phyloP scores from a whole-genome alignment of 305 asterid genomes.

The Fraxinus velutina region DNA sequence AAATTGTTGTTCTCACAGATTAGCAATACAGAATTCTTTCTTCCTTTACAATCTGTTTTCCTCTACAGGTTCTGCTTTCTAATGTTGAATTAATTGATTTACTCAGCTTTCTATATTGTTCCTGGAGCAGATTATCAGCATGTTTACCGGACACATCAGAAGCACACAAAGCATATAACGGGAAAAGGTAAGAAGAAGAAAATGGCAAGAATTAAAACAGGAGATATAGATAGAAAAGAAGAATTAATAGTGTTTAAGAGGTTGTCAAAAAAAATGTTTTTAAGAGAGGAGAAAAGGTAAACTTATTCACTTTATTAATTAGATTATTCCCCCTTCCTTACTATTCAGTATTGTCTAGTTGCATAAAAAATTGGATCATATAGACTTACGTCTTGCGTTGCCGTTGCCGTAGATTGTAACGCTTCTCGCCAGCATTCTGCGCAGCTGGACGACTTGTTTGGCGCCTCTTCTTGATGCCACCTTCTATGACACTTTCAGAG shows the following conservation, averaged over 20 bases:
- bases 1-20: background rate
- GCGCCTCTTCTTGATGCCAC: constrained; percentile 70
- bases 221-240: background rate
- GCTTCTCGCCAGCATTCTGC: constrained; percentile 45
- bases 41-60: background rate
- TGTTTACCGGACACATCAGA: background rate
- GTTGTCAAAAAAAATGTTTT: too few relatives aligned
- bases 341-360: background rate
- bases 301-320: background rate
- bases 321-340: background rate
- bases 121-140: background rate
- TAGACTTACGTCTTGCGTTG: constrained; percentile 49
- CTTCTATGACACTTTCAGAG: constrained; percentile 59
- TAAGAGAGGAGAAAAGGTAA: background rate
- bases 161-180: background rate
- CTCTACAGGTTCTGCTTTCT: background rate
- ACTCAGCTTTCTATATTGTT: background rate
- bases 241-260: background rate
- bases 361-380: background rate
- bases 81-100: background rate
- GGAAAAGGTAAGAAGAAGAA: background rate
- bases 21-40: background rate
- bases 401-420: constrained; percentile 76
- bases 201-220: background rate
- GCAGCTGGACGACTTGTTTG: constrained; percentile 43